Conservation (phyloP, 768 basidiomycete genomes). For the Psilocybe azurescens region DNA sequence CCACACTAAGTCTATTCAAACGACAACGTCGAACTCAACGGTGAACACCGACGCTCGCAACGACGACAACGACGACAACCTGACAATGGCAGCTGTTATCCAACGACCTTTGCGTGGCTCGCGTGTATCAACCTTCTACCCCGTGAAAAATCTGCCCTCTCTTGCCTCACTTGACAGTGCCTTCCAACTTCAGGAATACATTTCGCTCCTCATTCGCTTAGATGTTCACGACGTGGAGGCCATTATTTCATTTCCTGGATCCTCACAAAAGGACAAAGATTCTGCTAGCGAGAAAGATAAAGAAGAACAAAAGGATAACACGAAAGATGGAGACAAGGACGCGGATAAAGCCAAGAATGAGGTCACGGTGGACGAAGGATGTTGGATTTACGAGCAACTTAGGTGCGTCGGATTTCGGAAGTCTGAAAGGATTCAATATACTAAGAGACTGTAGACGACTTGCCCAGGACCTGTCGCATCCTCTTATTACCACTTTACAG, state of each 20-base stretch:
- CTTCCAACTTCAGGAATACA: conserved; percentile 95
- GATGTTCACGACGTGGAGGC: conserved; percentile 89
- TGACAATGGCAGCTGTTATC: conserved; percentile 42
- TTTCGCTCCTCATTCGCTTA: conserved; percentile 82
- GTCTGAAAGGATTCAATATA: conserved; percentile 1
- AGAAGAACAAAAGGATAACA: conserved; percentile 27
- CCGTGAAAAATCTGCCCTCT: conserved; percentile 71
- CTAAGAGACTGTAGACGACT: conserved; percentile 62
- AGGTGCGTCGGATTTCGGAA: conserved; percentile 35
- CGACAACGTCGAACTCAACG: too few relatives aligned
- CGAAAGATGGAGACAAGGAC: conserved; percentile 35
- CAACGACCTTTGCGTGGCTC: conserved; percentile 80
- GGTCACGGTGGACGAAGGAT: conserved; percentile 74
- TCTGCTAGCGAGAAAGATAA: conserved; percentile 23
- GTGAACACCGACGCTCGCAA: neutral
- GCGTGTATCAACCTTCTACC: conserved; percentile 81
- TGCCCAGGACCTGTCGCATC: conserved; percentile 86
- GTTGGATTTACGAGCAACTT: conserved; percentile 79
- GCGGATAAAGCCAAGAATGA: conserved; percentile 47
- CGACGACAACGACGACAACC: conserved; percentile 7
- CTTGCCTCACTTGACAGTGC: conserved; percentile 85
- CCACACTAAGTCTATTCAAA: neutral
- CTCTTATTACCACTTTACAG: conserved; percentile 83
- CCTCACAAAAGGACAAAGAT: conserved; percentile 32
- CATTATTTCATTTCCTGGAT: conserved; percentile 79